phyloP scores from a whole-genome alignment of 139 green algal genomes.

The Edaphochlamys debaryana region DNA sequence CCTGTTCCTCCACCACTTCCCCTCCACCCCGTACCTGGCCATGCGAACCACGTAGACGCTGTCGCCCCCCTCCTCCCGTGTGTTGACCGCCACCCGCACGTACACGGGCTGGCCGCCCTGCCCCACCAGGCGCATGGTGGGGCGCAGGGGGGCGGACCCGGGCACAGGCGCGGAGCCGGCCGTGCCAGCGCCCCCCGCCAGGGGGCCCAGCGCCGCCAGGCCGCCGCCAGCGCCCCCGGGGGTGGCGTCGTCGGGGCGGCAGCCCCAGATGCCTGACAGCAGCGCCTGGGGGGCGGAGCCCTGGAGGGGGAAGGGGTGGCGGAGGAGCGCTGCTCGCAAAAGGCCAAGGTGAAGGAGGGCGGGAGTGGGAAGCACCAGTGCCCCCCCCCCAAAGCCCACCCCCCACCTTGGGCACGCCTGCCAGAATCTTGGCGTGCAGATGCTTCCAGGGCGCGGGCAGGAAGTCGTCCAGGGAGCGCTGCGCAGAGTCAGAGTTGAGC shows the following conservation, averaged over 20 bases:
- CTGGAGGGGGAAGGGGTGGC: too few species aligned
- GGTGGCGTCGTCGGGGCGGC: background rate
- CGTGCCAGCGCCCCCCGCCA: too few species aligned
- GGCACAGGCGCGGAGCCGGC: too few species aligned
- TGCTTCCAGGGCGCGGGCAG: conserved; percentile 16
- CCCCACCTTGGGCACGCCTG: too few species aligned
- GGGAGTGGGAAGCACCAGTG: too few species aligned
- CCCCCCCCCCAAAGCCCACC: background rate
- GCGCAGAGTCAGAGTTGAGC: background rate
- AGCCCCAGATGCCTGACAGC: conserved; percentile 4
- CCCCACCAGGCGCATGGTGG: conserved; percentile 10
- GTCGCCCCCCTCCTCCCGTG: background rate
- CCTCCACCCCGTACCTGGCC: background rate
- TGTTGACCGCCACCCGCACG: conserved; percentile 10
- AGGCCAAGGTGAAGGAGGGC: too few species aligned
- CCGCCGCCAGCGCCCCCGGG: too few species aligned
- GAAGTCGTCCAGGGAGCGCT: conserved; percentile 22
- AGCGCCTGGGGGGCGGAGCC: too few species aligned
- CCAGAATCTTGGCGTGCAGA: conserved; percentile 31
- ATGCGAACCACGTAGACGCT: conserved; percentile 12
- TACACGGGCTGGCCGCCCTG: conserved; percentile 18
- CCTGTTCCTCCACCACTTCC: too few species aligned
- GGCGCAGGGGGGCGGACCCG: background rate
- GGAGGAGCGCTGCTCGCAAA: too few species aligned
- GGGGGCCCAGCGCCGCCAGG: too few species aligned